Evolutionary conservation across 805 yeast species (phyloP).

Genomic region (Wickerhamiella qilinensis): DNA sequence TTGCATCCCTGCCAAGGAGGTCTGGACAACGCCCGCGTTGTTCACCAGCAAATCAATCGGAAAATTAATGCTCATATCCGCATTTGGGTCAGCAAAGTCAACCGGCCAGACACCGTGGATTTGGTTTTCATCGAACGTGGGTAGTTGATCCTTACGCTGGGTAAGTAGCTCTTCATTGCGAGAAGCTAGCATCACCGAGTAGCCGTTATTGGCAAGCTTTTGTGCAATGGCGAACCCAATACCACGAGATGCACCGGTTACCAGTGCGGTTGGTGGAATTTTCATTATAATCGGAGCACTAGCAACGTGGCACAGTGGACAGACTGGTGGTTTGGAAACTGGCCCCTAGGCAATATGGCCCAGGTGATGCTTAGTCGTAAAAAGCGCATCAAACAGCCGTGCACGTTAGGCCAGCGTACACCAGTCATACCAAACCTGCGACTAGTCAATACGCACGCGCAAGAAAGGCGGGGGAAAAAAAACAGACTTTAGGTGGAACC

Average conservation of each 20-base stretch:
- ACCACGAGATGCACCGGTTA: conserved; percentile 62
- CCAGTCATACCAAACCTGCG: no score
- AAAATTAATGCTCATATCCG: conserved; percentile 1
- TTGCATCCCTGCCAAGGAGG: conserved; percentile 32
- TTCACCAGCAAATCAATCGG: conserved; percentile 35
- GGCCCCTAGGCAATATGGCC: no score
- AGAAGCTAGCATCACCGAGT: conserved; percentile 35
- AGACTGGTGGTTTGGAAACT: no score
- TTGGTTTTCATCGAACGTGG: conserved; percentile 6
- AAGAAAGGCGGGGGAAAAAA: no score
- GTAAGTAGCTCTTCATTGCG: conserved; percentile 27
- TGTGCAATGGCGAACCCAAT: conserved; percentile 44
- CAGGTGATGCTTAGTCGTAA: no score
- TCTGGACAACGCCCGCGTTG: conserved; percentile 43
- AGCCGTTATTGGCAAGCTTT: conserved; percentile 35
- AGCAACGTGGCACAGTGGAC: no score
- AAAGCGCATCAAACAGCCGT: no score
- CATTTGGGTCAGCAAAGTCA: conserved; percentile 7
- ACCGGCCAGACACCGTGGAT: conserved; percentile 8
- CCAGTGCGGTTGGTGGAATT: conserved; percentile 7
- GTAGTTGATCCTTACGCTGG: conserved; percentile 13
- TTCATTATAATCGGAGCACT: no score
- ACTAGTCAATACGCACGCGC: no score
- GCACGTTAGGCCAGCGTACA: no score
- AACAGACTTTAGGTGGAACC: neutral